phyloP scores from a whole-genome alignment of 2,329 filamentous ascomycete species.

The Clarireedia sp. region DNA sequence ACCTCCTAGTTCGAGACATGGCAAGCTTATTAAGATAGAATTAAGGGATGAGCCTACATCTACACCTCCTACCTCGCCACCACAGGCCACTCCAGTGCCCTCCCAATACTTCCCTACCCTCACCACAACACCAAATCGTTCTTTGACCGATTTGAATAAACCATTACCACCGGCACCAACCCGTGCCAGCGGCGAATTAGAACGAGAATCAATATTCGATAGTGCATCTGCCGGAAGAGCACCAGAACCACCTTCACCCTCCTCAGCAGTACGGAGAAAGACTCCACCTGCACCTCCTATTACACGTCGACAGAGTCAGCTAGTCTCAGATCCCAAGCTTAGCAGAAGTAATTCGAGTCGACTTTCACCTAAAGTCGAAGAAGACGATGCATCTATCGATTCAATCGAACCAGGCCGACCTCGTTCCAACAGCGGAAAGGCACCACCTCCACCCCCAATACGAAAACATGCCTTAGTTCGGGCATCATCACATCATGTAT shows the following conservation, averaged over 20 bases:
- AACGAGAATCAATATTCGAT: constrained; percentile 44
- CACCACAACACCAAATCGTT: constrained; percentile 22
- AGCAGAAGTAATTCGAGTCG: constrained; percentile 18
- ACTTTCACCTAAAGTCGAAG: constrained; percentile 25
- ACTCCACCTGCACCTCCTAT: constrained; percentile 35
- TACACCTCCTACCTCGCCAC: constrained; percentile 25
- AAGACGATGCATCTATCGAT: constrained; percentile 18
- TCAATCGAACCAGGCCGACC: constrained; percentile 13
- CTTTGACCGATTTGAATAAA: constrained; percentile 48
- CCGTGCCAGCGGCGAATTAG: constrained; percentile 36
- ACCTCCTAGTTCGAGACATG: constrained; percentile 69
- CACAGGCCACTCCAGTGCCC: constrained; percentile 17
- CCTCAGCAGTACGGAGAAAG: constrained; percentile 27
- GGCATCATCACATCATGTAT: constrained; percentile 16
- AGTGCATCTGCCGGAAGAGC: constrained; percentile 45
- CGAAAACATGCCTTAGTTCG: constrained; percentile 23
- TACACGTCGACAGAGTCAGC: constrained; percentile 28
- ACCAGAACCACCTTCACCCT: constrained; percentile 36
- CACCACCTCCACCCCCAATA: constrained; percentile 29
- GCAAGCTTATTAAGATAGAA: constrained; percentile 58
- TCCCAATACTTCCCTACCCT: constrained; percentile 17
- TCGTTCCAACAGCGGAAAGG: constrained; percentile 16
- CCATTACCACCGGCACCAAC: constrained; percentile 49
- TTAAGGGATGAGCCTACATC: constrained; percentile 34
- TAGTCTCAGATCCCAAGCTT: constrained; percentile 23